These are phyloP conservation scores for Chlamydomonas sphaeroides DNA, from an alignment of 139 green algal species.

Conservation along the genomic window DNA sequence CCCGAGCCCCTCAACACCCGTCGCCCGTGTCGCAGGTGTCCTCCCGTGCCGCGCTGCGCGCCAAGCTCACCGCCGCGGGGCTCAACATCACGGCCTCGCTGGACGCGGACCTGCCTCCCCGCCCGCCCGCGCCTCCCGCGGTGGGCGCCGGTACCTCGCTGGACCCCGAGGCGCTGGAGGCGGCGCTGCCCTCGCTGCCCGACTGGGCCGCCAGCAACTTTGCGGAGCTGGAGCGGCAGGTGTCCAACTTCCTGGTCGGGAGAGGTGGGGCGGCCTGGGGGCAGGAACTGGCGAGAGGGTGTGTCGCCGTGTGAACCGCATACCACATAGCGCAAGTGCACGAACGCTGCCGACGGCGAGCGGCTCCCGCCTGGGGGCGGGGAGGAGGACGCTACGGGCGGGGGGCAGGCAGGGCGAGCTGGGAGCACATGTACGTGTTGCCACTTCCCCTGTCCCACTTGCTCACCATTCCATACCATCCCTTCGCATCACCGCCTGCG, in stretches of 20 bases:
- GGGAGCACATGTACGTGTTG: too few species aligned
- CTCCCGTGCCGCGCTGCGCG: constrained; percentile 49
- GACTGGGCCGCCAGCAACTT: constrained; percentile 70
- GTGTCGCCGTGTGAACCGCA: too few species aligned
- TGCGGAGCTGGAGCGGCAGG: constrained; percentile 74
- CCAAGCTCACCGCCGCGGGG: constrained; percentile 49
- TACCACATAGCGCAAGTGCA: too few species aligned
- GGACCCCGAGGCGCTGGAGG: constrained; percentile 39
- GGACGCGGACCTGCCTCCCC: background rate
- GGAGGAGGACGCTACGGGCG: too few species aligned
- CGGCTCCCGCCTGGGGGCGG: too few species aligned
- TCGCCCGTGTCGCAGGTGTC: constrained; percentile 19
- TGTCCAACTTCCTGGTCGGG: constrained; percentile 84
- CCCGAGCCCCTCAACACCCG: background rate
- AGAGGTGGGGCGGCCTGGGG: background rate
- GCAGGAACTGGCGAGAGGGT: too few species aligned
- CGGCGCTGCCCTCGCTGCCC: constrained; percentile 47
- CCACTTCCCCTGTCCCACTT: background rate
- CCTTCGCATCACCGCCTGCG: too few species aligned
- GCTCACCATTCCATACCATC: background rate
- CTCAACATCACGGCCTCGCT: constrained; percentile 3
- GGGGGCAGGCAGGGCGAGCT: too few species aligned
- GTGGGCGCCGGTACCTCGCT: background rate
- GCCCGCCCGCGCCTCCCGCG: too few species aligned
- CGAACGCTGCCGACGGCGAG: too few species aligned